A percentile compares a stretch with the other conserved stretches of the same genome.
Conservation (phyloP, 108 stramenopile species). For the Pseudonitzschia delicatissima region DNA sequence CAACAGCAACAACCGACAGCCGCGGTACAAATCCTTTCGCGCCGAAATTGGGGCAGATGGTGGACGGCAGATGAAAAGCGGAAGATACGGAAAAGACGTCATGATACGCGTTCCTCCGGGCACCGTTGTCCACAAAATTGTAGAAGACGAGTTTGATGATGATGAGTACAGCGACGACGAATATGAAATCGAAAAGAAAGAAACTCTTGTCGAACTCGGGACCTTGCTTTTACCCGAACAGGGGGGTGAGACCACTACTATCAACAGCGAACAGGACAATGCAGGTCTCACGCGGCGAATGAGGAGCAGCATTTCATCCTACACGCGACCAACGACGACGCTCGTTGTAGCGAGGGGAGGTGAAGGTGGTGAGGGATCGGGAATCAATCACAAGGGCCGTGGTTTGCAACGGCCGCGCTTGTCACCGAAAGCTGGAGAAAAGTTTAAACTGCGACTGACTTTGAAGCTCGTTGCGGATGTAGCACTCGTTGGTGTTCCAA, state of each 20-base stretch:
- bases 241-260: neutral
- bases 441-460: slow-evolving; percentile 78
- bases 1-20: slow-evolving; percentile 19
- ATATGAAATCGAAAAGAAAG: slow-evolving; percentile 20
- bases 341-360: slow-evolving; percentile 68
- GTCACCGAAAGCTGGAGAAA: slow-evolving; percentile 71
- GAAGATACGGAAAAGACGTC: slow-evolving; percentile 69
- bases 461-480: slow-evolving; percentile 96
- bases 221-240: slow-evolving; percentile 32
- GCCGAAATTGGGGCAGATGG: slow-evolving; percentile 86
- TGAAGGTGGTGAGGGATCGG: slow-evolving; percentile 76
- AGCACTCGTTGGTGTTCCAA: slow-evolving; percentile 94
- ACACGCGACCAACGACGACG: slow-evolving; percentile 8
- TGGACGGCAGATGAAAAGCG: slow-evolving; percentile 67
- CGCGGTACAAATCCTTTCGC: slow-evolving; percentile 51
- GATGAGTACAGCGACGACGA: slow-evolving; percentile 3
- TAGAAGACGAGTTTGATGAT: slow-evolving; percentile 19
- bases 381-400: slow-evolving; percentile 54
- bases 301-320: slow-evolving; percentile 6
- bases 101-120: slow-evolving; percentile 89
- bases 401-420: slow-evolving; percentile 67
- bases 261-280: neutral
- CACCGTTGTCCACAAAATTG: slow-evolving; percentile 86
- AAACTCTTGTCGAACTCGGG: slow-evolving; percentile 38
- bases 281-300: neutral